Conservation (phyloP, 768 basidiomycete species). For the Mycena pura region DNA sequence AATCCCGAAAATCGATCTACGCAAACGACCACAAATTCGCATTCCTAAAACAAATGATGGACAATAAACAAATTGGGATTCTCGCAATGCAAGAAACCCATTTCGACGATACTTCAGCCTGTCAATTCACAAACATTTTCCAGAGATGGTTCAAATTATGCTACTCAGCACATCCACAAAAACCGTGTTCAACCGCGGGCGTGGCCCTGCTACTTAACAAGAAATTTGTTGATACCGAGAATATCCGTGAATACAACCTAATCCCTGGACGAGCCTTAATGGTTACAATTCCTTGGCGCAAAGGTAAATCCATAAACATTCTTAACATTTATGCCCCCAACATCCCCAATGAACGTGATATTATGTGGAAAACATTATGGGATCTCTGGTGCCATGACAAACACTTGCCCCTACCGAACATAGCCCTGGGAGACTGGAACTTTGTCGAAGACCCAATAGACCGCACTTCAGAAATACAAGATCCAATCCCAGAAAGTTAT, state of each 20-base stretch:
- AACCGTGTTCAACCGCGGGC: background rate
- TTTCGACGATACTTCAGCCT: background rate
- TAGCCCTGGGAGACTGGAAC: constrained; percentile 36
- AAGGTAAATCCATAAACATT: too few relatives aligned
- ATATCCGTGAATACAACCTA: background rate
- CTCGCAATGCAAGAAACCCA: background rate
- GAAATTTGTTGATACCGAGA: background rate
- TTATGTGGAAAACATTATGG: too few relatives aligned
- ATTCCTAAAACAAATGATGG: constrained; percentile 17
- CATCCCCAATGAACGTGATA: too few relatives aligned
- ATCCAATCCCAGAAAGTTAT: background rate
- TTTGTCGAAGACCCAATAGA: constrained; percentile 30
- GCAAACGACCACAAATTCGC: constrained; percentile 27
- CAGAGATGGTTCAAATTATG: background rate
- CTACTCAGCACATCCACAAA: background rate
- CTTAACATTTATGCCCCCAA: too few relatives aligned
- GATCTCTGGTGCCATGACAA: too few relatives aligned
- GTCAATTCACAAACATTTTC: background rate
- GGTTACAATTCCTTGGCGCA: too few relatives aligned
- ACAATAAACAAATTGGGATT: too few relatives aligned
- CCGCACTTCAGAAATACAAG: constrained; percentile 4
- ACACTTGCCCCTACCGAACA: background rate
- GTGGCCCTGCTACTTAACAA: background rate
- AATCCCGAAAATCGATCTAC: background rate
- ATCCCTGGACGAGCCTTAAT: background rate